Base-by-base conservation (phyloP, 2,329 filamentous ascomycete species). In the Trichoderma sp. region DNA sequence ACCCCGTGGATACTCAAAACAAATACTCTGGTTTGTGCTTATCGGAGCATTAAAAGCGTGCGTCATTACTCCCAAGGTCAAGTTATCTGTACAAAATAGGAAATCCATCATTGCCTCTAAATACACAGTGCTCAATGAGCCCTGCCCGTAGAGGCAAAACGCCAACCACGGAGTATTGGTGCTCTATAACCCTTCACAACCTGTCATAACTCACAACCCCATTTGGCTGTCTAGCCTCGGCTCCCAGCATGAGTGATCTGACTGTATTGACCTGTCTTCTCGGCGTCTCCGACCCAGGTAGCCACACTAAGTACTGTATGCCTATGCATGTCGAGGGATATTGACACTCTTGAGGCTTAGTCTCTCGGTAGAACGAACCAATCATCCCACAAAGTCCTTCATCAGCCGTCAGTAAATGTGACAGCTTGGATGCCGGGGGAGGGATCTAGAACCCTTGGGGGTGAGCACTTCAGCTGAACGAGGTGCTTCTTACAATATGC, bases 221-320 rank as follows among this genome's bases (percentile, higher is more conserved):
- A 53, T 53, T 39, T 25, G 60, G 10, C n/a, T 25, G 22, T 32
- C 48, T 12, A 15, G 8, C 32, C 29, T 35, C 45, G 45, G 45
- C 19, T 19, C n/a, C 34, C 2, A n/a, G 13, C 17, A 39, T 53
- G 45, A 19, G 32, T 19, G 34, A 13, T 4, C 17, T 17, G 15
- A 63, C 15, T 25, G 12, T 10, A 25, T 42, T 15, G 35, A 53
- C 34, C 10, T 37, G 48, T 29, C 48, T 9, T 29, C 42, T 64
- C 60, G 45, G 60, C 45, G 48, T 52, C 45, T 48, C 59, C 45
- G 60, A 64, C 22, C 39, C 60, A 53, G 60, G 34, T 37, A 19
- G 60, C 59, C 34, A 53, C 60, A 48, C 45, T 53, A 37, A 27
- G 27, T n/a, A 58, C 10, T 8, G 19, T 27, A 42, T 27, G 25